Base-by-base conservation (phyloP, 805 yeast genomes). In the Sugiyamaella qingdaonensis region DNA sequence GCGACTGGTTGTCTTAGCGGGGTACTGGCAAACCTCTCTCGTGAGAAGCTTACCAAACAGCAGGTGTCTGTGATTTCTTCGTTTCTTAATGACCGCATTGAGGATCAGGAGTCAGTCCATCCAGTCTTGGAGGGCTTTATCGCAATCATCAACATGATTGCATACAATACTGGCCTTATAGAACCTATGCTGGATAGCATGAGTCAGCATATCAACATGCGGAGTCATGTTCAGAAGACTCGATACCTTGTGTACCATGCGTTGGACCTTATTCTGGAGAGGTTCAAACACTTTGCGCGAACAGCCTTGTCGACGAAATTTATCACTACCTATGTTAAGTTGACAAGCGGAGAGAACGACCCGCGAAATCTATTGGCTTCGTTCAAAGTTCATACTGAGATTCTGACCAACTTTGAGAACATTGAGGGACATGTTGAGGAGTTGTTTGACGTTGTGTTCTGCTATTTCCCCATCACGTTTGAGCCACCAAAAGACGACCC, bases 401-500 rank as follows among this genome's bases (percentile, higher is more conserved):
- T 91, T 11, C 73, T 82, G 16, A 54, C 64, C 18, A 61, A 60
- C 2, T 71, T 81, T 27, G 57, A 65, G 3, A 47, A 19, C 18
- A 7, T 34, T 21, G 48, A 45, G 13, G 24, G 34, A 19, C 33
- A 16, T n/a, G 67, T 62, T 32, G 85, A 85, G 58, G 88, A 87
- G 9, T 67, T 94, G 54, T 95, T 91, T 65, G 99, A 94, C 65
- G 81, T 86, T 34, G 75, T 88, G 39, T 95, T 92, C 66, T 94
- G 99, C 68, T 94, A 94, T 71, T 94, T 92, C 72, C 99, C 99
- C 10, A 91, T 94, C 42, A 86, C 97, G 1, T 94, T 95, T 71
- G 84, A 83, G 54, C 96, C 98, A 1, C 96, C 98, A 2, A 74
- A 77, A 59, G 88, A 88, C 66, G 96, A 92, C 61, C 91, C 94